These are phyloP conservation scores for Scytalidium sp. DNA, from an alignment of 2,329 filamentous ascomycete species.

Conservation along the genomic window DNA sequence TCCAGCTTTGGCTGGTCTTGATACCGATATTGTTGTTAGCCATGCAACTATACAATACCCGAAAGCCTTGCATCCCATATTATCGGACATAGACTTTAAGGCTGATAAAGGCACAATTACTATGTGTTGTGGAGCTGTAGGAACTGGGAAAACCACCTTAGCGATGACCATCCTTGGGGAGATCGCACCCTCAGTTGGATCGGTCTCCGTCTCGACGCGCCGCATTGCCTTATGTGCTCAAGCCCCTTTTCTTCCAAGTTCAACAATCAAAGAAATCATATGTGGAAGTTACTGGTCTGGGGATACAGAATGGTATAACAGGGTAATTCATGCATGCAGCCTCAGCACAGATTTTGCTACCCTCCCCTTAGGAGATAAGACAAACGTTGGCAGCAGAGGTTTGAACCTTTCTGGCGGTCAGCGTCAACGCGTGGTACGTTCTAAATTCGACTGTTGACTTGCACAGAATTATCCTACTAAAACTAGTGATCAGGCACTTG, in stretches of 20 bases:
- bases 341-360: conserved; percentile 22
- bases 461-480: no score
- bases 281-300: no score
- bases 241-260: conserved; percentile 34
- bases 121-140: conserved; percentile 27
- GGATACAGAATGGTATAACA: conserved; percentile 28
- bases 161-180: conserved; percentile 20
- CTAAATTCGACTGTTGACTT: not conserved
- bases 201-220: conserved; percentile 22
- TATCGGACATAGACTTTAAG: no score
- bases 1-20: no score
- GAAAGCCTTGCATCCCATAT: no score
- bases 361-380: conserved; percentile 33
- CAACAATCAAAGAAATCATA: conserved; percentile 35
- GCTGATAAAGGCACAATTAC: no score
- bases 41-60: no score
- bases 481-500: conserved; percentile 39
- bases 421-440: conserved; percentile 36
- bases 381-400: conserved; percentile 38
- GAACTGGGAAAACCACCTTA: conserved; percentile 22
- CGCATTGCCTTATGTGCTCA: conserved; percentile 35
- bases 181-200: conserved; percentile 15
- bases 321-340: conserved; percentile 21
- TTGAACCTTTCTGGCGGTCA: conserved; percentile 43
- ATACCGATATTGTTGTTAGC: no score